Evolutionary conservation across 176 grass and related monocot genomes (phyloP).

Genomic region (Poa pratensis): DNA sequence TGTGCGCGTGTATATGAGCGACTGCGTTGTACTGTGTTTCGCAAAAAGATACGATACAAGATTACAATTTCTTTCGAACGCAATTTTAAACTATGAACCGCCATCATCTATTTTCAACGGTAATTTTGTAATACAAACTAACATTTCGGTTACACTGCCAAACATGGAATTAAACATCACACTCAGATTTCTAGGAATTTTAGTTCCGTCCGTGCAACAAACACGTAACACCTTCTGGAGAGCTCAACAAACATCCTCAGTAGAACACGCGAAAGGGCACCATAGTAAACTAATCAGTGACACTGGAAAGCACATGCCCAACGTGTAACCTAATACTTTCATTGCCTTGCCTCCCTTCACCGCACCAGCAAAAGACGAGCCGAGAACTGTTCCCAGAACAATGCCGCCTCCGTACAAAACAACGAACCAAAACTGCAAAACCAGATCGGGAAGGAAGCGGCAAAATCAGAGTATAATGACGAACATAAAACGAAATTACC

Average conservation of each 20-base stretch:
- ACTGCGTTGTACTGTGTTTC: too few relatives aligned
- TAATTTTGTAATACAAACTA: too few relatives aligned
- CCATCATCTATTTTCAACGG: too few relatives aligned
- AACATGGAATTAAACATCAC: neutral
- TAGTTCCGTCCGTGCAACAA: neutral
- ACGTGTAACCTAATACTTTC: neutral
- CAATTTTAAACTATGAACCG: neutral
- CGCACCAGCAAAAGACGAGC: neutral
- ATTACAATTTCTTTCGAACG: neutral
- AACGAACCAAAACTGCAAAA: neutral
- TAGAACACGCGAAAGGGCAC: neutral
- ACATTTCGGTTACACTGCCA: neutral
- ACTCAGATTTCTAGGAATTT: neutral
- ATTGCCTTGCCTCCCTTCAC: neutral
- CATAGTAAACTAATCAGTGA: neutral
- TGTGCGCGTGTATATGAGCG: too few relatives aligned
- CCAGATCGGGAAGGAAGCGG: neutral
- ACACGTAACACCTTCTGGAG: neutral
- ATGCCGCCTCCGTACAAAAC: neutral
- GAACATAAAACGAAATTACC: too few relatives aligned
- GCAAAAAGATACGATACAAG: too few relatives aligned
- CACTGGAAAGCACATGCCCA: too few relatives aligned
- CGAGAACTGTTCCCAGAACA: neutral
- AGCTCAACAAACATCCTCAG: neutral
- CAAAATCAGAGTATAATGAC: too few relatives aligned